Evolutionary conservation across 306 rosid genomes (phyloP).

Genomic region (Styphnolobium japonicum): DNA sequence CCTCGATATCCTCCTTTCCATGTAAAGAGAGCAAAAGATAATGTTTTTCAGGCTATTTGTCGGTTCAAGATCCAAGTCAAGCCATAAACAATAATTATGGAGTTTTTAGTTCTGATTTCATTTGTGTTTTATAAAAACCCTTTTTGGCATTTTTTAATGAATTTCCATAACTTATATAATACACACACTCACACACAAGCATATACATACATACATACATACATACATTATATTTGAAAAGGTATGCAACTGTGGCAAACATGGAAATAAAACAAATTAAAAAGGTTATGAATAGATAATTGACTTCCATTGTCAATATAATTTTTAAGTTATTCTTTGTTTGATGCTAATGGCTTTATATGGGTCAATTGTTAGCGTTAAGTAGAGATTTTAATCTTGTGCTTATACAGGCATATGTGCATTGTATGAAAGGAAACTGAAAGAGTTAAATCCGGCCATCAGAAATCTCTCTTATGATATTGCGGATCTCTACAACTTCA

Average conservation of each 20-base stretch:
- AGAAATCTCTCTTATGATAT: constrained; percentile 87
- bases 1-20: no score
- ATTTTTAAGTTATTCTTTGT: not conserved
- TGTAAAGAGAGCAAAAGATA: not conserved
- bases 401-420: constrained; percentile 78
- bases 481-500: constrained; percentile 88
- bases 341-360: constrained; percentile 3
- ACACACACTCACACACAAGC: no score
- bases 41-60: not conserved
- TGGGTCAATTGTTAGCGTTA: not conserved
- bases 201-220: not conserved
- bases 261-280: not conserved
- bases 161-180: not conserved
- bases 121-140: not conserved
- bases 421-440: constrained; percentile 91
- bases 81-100: not conserved
- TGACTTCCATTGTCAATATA: not conserved
- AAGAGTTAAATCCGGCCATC: constrained; percentile 86
- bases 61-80: not conserved
- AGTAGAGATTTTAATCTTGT: constrained; percentile 25
- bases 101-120: not conserved
- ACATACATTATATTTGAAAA: no score
- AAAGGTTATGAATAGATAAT: not conserved
- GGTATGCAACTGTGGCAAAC: not conserved
- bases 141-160: not conserved